Evolutionary conservation across 2,329 filamentous ascomycete genomes (phyloP).

Genomic region (Diaporthe vexans): DNA sequence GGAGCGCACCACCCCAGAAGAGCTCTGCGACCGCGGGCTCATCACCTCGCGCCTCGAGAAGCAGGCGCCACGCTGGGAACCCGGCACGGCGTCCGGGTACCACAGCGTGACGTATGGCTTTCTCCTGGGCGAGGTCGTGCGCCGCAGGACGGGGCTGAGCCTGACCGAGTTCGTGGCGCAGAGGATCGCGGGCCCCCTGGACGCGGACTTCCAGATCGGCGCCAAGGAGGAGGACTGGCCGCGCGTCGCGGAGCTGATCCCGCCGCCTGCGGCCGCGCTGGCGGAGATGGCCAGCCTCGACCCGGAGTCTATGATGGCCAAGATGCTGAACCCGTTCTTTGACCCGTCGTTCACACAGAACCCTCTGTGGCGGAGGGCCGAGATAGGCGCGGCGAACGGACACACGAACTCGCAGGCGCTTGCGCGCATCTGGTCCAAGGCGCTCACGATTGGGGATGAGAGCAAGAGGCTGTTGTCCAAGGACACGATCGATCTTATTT

Average conservation of each 20-base stretch:
- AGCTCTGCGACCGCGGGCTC: background rate
- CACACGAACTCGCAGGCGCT: constrained; percentile 15
- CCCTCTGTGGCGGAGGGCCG: constrained; percentile 1
- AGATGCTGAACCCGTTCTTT: background rate
- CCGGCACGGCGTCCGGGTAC: constrained; percentile 6
- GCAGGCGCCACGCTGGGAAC: constrained; percentile 12
- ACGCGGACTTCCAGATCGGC: constrained; percentile 19
- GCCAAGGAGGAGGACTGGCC: constrained; percentile 14
- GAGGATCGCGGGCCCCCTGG: constrained; percentile 5
- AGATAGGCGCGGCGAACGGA: constrained; percentile 13
- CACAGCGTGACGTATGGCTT: constrained; percentile 17
- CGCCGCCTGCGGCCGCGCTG: background rate
- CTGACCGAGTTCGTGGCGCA: constrained; percentile 12
- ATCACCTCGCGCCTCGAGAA: constrained; percentile 1
- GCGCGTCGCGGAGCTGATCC: constrained; percentile 12
- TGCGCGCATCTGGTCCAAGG: constrained; percentile 9
- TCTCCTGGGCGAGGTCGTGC: background rate
- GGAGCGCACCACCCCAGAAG: background rate
- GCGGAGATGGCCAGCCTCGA: background rate
- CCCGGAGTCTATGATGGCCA: constrained; percentile 11
- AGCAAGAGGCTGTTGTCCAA: constrained; percentile 4
- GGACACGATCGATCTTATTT: constrained; percentile 24
- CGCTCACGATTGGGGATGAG: constrained; percentile 3
- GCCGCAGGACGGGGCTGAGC: constrained; percentile 12
- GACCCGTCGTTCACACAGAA: background rate